Evolutionary conservation across 2,329 filamentous ascomycete species (phyloP).

Genomic region (Aspergillus ibericus): DNA sequence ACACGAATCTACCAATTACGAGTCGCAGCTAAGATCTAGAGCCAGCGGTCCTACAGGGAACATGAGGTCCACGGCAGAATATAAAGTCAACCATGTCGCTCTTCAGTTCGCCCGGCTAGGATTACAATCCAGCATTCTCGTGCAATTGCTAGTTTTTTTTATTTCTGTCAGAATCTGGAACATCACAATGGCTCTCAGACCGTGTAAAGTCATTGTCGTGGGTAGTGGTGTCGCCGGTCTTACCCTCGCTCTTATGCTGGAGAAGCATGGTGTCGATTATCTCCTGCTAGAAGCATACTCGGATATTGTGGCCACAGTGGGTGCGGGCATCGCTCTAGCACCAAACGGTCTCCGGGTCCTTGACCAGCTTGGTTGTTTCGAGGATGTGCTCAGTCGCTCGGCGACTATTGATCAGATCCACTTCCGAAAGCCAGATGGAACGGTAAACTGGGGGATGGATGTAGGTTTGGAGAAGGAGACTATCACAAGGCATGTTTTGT

Average conservation of each 20-base stretch:
- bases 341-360: slow-evolving; percentile 19
- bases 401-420: neutral
- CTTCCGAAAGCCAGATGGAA: neutral
- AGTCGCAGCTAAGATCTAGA: no score
- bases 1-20: no score
- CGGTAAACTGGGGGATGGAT: neutral
- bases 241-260: slow-evolving; percentile 19
- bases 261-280: slow-evolving; percentile 20
- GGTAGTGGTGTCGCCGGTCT: slow-evolving; percentile 10
- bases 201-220: neutral
- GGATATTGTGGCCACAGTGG: slow-evolving; percentile 20
- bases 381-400: neutral
- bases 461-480: neutral
- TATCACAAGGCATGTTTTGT: neutral
- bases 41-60: no score
- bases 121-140: no score
- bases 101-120: no score
- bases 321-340: slow-evolving; percentile 20
- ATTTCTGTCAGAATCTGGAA: no score
- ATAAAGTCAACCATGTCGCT: no score
- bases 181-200: neutral
- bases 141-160: no score
- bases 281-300: slow-evolving; percentile 21
- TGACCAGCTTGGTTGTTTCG: slow-evolving; percentile 17
- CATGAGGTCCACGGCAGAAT: no score